phyloP scores from a whole-genome alignment of 345 rosid species.

The Brassica cretica region DNA sequence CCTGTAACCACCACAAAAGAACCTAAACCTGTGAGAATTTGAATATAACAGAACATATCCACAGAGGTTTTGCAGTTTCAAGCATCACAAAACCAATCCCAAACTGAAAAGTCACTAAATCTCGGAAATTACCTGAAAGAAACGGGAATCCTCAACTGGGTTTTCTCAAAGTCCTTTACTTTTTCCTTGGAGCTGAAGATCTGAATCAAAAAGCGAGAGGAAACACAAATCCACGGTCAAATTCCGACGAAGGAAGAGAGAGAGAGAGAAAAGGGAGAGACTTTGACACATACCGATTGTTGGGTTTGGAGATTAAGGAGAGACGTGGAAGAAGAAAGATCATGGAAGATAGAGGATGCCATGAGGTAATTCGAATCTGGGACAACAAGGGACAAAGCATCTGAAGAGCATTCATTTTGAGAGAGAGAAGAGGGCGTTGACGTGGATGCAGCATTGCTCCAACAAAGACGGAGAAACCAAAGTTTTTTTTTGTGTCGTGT shows the following conservation, averaged over 20 bases:
- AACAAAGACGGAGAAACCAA: slow-evolving; percentile 68
- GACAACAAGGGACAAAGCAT: slow-evolving; percentile 27
- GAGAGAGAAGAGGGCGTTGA: slow-evolving; percentile 10
- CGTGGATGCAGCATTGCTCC: slow-evolving; percentile 41
- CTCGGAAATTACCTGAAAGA: slow-evolving; percentile 31
- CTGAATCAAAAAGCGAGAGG: slow-evolving; percentile 26
- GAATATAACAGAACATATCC: not conserved
- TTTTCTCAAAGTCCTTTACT: slow-evolving; percentile 13
- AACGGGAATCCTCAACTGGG: slow-evolving; percentile 29
- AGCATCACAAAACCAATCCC: slow-evolving; percentile 15
- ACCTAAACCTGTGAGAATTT: not conserved
- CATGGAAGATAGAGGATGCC: slow-evolving; percentile 31
- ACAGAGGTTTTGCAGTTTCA: not conserved
- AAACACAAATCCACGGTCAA: not conserved
- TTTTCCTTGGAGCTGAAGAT: slow-evolving; percentile 18
- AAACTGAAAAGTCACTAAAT: slow-evolving; percentile 7
- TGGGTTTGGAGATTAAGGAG: slow-evolving; percentile 21
- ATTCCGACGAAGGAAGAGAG: not conserved
- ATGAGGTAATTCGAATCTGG: slow-evolving; percentile 36
- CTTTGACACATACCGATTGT: slow-evolving; percentile 11
- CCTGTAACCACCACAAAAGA: slow-evolving; percentile 23
- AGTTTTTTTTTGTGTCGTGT: slow-evolving; percentile 32
- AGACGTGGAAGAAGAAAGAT: slow-evolving; percentile 30
- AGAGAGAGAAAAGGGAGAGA: slow-evolving; percentile 6
- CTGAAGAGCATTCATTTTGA: slow-evolving; percentile 21